Evolutionary conservation across 345 rosid genomes (phyloP).

Genomic region (Salix caprea): DNA sequence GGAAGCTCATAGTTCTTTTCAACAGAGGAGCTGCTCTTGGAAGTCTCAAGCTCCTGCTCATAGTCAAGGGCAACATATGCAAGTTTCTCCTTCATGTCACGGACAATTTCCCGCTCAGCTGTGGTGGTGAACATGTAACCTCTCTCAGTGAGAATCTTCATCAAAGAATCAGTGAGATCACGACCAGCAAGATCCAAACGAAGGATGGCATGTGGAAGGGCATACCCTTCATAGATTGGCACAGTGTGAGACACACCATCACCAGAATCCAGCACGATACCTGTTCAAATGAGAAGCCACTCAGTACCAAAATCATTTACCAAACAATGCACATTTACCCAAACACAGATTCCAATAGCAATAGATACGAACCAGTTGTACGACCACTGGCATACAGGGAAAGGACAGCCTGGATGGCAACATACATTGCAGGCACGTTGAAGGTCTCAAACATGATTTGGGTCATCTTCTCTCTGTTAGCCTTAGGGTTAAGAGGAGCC

Average conservation of each 20-base stretch:
- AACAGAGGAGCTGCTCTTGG: slow-evolving; percentile 58
- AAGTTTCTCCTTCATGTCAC: slow-evolving; percentile 80
- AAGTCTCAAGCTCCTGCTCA: slow-evolving; percentile 57
- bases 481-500: slow-evolving; percentile 66
- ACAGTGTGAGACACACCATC: slow-evolving; percentile 70
- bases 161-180: slow-evolving; percentile 58
- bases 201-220: slow-evolving; percentile 59
- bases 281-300: slow-evolving; percentile 19
- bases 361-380: slow-evolving; percentile 44
- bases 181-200: slow-evolving; percentile 62
- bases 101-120: slow-evolving; percentile 82
- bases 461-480: slow-evolving; percentile 76
- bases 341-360: neutral
- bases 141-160: slow-evolving; percentile 62
- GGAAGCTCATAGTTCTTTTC: slow-evolving; percentile 66
- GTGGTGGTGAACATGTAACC: slow-evolving; percentile 70
- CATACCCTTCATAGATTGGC: slow-evolving; percentile 62
- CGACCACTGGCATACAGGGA: slow-evolving; percentile 65
- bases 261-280: slow-evolving; percentile 71
- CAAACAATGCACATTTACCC: too few relatives aligned
- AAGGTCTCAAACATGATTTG: slow-evolving; percentile 76
- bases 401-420: slow-evolving; percentile 61
- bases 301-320: neutral
- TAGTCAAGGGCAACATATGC: slow-evolving; percentile 60
- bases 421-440: slow-evolving; percentile 62